Percentiles rank a stretch among this genome's conserved stretches.
Conservation (phyloP, 78 protist species). For the Polysphondylium violaceum region DNA sequence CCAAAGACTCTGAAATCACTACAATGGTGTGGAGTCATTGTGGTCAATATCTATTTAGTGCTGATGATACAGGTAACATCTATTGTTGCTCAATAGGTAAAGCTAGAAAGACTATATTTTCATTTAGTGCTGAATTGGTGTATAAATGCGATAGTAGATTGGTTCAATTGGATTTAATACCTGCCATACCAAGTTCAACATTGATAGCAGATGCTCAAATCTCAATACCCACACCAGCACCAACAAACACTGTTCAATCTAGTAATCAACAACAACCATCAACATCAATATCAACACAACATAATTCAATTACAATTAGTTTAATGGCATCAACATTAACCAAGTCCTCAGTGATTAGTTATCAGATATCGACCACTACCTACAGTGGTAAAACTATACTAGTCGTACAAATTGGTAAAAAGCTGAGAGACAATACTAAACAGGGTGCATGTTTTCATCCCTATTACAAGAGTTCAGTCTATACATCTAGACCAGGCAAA, state of each 20-base stretch:
- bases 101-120: conserved; percentile 53
- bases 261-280: not conserved
- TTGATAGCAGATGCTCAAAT: too few relatives aligned
- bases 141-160: conserved; percentile 26
- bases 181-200: not conserved
- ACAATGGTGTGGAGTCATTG: conserved; percentile 43
- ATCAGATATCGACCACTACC: not conserved
- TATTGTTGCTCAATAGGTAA: conserved; percentile 42
- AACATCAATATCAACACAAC: not conserved
- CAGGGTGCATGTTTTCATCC: conserved; percentile 81
- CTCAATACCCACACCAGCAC: too few relatives aligned
- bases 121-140: conserved; percentile 21
- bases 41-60: conserved; percentile 44
- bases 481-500: conserved; percentile 55
- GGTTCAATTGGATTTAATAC: conserved; percentile 38
- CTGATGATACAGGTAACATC: conserved; percentile 54
- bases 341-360: conserved; percentile 37
- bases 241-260: not conserved
- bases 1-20: conserved; percentile 53
- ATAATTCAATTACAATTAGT: conserved; percentile 1
- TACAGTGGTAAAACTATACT: conserved; percentile 15
- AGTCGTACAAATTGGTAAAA: conserved; percentile 40
- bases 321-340: conserved; percentile 35
- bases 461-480: conserved; percentile 19
- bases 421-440: conserved; percentile 60